Evolutionary conservation across 768 basidiomycete species (phyloP), one percentile per base, ranked within the genome.

Genomic region (Dendrothele bispora): DNA sequence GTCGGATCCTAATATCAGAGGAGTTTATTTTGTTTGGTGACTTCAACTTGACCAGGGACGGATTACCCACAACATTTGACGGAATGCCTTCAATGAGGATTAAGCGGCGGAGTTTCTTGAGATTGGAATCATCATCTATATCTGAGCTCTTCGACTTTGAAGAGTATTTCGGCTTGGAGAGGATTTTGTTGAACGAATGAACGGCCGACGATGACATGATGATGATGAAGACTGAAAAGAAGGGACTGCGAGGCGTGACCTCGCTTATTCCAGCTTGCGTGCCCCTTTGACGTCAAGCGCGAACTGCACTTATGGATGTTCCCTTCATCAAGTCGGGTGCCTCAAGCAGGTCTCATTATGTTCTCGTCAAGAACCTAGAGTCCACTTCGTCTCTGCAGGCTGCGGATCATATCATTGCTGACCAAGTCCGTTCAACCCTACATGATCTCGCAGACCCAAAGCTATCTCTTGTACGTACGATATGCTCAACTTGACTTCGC

Each of bases 81-180:
- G 93, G 93, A 48, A 95, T 90, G 7, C 91, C 91, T 51, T 95
- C 93, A 18, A 92, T 89, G 26, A 97, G 80, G 38, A 97, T 93
- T 70, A 93, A 72, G 29, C 93, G 79, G 34, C 93, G 72, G 46
- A 97, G 70, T 66, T 91, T 90, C 70, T 88, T 92, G n/a, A 86
- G 74, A 39, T 47, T 47, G 1, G 46, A 21, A 18, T 82, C 83
- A 63, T 95, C 93, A 30, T 91, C 86, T 42, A 67, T 53, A 22
- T 91, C 81, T 18, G 80, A 70, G 14, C 80, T 73, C 47, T 83
- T 78, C 48, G 83, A 77, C 64, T 82, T 87, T 5, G 86, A 82
- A 7, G 78, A 70, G 7, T 68, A 62, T 59, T 82, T 88, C 47
- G 87, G 77, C 53, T 85, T 85, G 54, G 78, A 83, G 34, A 93